Evolutionary conservation across 169 alveolate genomes (phyloP).

Genomic region (Cryptosporidium bovis): DNA sequence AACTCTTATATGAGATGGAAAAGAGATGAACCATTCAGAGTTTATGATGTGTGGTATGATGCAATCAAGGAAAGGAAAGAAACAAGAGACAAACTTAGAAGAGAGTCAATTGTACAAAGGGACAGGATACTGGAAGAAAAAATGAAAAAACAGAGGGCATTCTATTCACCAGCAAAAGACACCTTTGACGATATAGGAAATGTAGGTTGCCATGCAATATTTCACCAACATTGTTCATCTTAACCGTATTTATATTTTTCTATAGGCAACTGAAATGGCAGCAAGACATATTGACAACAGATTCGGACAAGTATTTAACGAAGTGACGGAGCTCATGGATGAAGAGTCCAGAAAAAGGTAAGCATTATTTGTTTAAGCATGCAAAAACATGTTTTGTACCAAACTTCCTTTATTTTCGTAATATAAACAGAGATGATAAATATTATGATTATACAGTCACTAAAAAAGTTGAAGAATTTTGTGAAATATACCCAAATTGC

Average conservation of each 20-base stretch:
- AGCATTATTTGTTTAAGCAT: neutral
- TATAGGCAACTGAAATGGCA: constrained; percentile 38
- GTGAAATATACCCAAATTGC: constrained; percentile 50
- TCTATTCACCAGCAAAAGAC: constrained; percentile 46
- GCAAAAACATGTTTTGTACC: neutral
- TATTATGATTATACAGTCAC: constrained; percentile 48
- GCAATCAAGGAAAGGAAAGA: constrained; percentile 51
- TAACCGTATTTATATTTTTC: neutral
- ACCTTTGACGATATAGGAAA: constrained; percentile 60
- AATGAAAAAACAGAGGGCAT: constrained; percentile 67
- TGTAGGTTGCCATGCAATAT: constrained; percentile 1
- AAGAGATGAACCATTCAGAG: constrained; percentile 58
- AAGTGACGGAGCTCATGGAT: constrained; percentile 56
- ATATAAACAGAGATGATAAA: constrained; percentile 2
- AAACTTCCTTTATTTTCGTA: neutral
- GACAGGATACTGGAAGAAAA: constrained; percentile 53
- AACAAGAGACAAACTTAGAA: constrained; percentile 9
- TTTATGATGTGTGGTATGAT: constrained; percentile 62
- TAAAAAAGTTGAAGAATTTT: constrained; percentile 41
- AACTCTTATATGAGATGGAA: constrained; percentile 49
- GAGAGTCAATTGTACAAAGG: constrained; percentile 41
- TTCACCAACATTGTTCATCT: neutral
- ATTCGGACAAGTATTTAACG: constrained; percentile 52
- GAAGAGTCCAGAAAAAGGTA: constrained; percentile 39
- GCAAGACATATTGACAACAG: constrained; percentile 54